phyloP scores from a whole-genome alignment of 768 basidiomycete species.

The Tubosaeta sp. region DNA sequence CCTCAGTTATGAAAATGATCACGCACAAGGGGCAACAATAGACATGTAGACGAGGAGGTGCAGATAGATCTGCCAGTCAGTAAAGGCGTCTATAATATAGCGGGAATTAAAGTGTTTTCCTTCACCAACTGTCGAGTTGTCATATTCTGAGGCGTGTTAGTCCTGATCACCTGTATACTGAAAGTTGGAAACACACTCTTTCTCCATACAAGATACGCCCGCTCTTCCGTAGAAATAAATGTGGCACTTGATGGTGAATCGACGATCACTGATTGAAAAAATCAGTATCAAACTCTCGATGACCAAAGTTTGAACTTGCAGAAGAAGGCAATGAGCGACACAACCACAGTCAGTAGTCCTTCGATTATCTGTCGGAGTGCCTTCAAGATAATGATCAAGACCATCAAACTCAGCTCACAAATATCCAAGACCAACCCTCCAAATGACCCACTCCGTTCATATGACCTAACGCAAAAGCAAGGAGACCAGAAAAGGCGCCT shows the following conservation, averaged over 20 bases:
- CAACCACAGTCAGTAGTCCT: conserved; percentile 55
- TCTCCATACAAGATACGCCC: conserved; percentile 15
- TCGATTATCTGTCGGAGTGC: conserved; percentile 12
- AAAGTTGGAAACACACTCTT: conserved; percentile 10
- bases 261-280: conserved; percentile 44
- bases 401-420: conserved; percentile 34
- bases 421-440: conserved; percentile 67
- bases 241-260: conserved; percentile 37
- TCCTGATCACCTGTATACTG: conserved; percentile 41
- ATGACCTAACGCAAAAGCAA: conserved; percentile 53
- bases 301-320: conserved; percentile 28
- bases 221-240: conserved; percentile 16
- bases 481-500: conserved; percentile 54
- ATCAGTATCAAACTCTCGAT: background rate
- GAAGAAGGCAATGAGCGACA: conserved; percentile 50
- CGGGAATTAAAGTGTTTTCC: conserved; percentile 55
- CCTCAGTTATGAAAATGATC: conserved; percentile 11
- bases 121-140: conserved; percentile 18
- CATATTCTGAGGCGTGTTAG: conserved; percentile 43
- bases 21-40: conserved; percentile 20
- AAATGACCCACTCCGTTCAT: conserved; percentile 45
- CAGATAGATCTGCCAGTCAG: conserved; percentile 57
- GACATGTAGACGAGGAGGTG: conserved; percentile 37
- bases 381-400: background rate
- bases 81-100: conserved; percentile 50